Base-by-base conservation (phyloP, 805 yeast species). In the Scheffersomyces stipitis region DNA sequence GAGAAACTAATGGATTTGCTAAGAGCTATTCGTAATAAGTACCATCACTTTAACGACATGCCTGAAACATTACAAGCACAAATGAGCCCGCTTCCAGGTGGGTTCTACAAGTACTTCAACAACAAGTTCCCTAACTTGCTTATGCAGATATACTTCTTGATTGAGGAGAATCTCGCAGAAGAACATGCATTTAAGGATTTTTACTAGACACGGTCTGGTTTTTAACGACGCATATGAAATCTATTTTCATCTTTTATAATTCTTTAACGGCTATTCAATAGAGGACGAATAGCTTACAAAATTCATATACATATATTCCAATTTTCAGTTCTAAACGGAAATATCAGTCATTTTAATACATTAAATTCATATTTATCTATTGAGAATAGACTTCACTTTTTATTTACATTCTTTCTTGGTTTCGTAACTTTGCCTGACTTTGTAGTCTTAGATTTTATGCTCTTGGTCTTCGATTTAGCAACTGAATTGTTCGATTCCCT, bases 11-110 rank as follows among this genome's bases (percentile, higher is more conserved):
- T 89, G 81, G 99, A 93, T 58, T 64, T 93, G 34, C 62, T 93
- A 40, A 70, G 99, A 40, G 96, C 96, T 0, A 61, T 93, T 48
- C 73, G 99, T 51, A 93, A 93, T 65, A 93, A 93, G 60, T 83
- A 87, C 53, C 98, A 93, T 59, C 99, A 93, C 59, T 91, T 76
- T 59, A 88, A 88, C 62, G 99, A 93, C 58, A 64, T 90, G 54
- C 96, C 96, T 1, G 71, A 64, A 7, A 75, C 68, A 10, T 69
- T 93, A 40, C 80, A 78, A 35, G 56, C 54, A 12, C 71, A 76
- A 33, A 83, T 93, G 78, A 83, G 87, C 14, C 83, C 91, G 0
- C 62, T 88, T 18, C 96, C 97, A 0, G 78, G 79, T 33, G 96
- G 95, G 0, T 93, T 86, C 56, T 85, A 87, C 59, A 60, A 67